These are phyloP conservation scores for Phaffomyces thermotolerans DNA, from an alignment of 805 yeast genomes.

Conservation along the genomic window DNA sequence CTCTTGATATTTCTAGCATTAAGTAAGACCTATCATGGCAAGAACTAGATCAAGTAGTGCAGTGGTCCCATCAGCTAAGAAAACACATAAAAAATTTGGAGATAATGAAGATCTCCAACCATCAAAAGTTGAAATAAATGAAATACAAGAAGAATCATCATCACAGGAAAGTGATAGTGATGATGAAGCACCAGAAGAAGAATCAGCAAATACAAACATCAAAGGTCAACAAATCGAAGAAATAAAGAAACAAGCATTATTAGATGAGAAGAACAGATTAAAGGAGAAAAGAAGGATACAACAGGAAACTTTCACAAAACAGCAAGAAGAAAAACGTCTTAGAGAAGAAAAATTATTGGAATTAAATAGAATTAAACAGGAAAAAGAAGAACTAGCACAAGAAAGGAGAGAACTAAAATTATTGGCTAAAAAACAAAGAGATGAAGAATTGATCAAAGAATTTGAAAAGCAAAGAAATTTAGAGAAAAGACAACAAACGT, in stretches of 20 bases:
- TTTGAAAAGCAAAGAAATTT: constrained; percentile 10
- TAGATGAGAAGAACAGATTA: constrained; percentile 19
- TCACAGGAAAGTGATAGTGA: constrained; percentile 22
- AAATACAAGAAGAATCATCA: constrained; percentile 5
- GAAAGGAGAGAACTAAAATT: constrained; percentile 10
- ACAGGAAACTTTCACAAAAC: constrained; percentile 18
- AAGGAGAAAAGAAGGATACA: constrained; percentile 24
- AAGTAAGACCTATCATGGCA: neutral
- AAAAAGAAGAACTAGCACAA: constrained; percentile 15
- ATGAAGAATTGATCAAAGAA: constrained; percentile 14
- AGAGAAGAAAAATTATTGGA: constrained; percentile 16
- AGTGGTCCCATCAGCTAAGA: neutral
- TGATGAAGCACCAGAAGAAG: constrained; percentile 49
- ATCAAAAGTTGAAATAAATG: constrained; percentile 15
- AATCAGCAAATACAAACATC: constrained; percentile 25
- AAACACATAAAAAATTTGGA: constrained; percentile 13
- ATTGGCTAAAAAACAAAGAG: constrained; percentile 12
- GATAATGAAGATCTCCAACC: constrained; percentile 17
- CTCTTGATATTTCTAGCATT: neutral
- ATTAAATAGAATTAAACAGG: constrained; percentile 14
- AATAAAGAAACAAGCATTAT: constrained; percentile 22
- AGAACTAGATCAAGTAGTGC: neutral
- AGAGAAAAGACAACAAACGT: constrained; percentile 10
- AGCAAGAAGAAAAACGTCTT: constrained; percentile 18
- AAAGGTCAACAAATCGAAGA: constrained; percentile 18